Evolutionary conservation across 306 rosid genomes (phyloP), one percentile per base, ranked within the genome.

Genomic region (Pueraria montana): DNA sequence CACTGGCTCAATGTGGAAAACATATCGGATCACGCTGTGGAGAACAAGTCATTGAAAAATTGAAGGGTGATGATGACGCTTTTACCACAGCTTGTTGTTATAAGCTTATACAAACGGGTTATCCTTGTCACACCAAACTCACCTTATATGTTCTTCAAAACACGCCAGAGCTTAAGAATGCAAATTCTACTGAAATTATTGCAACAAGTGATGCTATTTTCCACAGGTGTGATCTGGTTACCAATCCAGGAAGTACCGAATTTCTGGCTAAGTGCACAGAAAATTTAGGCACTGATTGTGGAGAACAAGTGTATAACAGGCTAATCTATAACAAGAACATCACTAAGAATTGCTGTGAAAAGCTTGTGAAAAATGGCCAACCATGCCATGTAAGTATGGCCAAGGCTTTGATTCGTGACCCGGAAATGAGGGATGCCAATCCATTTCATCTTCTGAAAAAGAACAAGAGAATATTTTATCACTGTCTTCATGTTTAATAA

Each of bases 401-500:
- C 0, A 79, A 84, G 36, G 72, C 49, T 27, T 61, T 79, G 30
- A 45, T 78, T 78, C 80, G 87, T 14, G 42, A 32, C 5, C 42
- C 62, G 3, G 58, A 64, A 8, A 18, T 84, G 71, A 84, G 24
- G 56, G 11, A 53, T 23, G 32, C 17, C 3, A 23, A 78, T 79
- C 65, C 59, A 63, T 24, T 8, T 52, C 10, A 53, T 26, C 0
- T 78, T 30, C 1, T 84, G 24, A 4, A 26, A 0, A 72, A 34
- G 55, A 72, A 23, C 42, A 8, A 11, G 18, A 21, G 27, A 43
- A 24, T 72, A 40, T 84, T 72, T 34, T 1, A 42, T 4, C 10
- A 53, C 0, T 42, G 18, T 79, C 14, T 1, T 59, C 0, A 56
- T 9, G 64, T 6, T 38, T 6, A 38, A 38, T 38, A 8, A 38